Base-by-base conservation (phyloP, 2,329 filamentous ascomycete genomes). In the Aspergillus vadensis region DNA sequence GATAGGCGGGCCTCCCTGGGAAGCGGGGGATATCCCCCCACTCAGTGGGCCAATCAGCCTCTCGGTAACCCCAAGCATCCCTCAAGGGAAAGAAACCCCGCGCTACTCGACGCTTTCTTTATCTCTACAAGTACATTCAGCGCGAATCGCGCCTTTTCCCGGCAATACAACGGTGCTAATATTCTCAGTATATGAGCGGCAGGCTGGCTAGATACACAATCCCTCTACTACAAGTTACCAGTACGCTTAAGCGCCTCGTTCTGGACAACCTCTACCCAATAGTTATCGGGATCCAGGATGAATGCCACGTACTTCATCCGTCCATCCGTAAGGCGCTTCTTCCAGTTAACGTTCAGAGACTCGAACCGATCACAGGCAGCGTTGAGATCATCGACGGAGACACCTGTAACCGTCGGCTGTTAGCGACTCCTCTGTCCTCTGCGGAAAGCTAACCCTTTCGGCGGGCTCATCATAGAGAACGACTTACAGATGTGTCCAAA, bases 251-350 rank as follows among this genome's bases (percentile, higher is more conserved):
- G 63, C 3, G 66, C 66, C 68, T 81, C 74, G 70, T 96, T 96
- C 80, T 96, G 91, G 54, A 97, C 80, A 36, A 88, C 77, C 73
- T 87, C 86, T 61, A 80, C 84, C 91, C 90, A 96, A 79, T 96
- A 96, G 52, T 85, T 86, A 77, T 97, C 92, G 0, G 93, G 92
- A 68, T 94, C 94, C 51, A 97, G 81, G 50, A 98, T 79, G 73
- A 98, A 98, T 0, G 95, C 95, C 57, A 98, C 88, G 66, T 95
- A 91, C 83, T 91, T 94, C 93, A 97, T 97, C 51, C 81, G 76
- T 2, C 94, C 94, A 65, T 98, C 94, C 2, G 91, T 96, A 63
- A 98, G 83, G 66, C 91, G 85, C 87, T 98, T 98, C 87, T 97
- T 97, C 91, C 92, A 99, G 77, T 85, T 88, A 58, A 94, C 90